phyloP scores from a whole-genome alignment of 371 early-diverging fungal genomes.

The Paraphysoderma sedebokerense region DNA sequence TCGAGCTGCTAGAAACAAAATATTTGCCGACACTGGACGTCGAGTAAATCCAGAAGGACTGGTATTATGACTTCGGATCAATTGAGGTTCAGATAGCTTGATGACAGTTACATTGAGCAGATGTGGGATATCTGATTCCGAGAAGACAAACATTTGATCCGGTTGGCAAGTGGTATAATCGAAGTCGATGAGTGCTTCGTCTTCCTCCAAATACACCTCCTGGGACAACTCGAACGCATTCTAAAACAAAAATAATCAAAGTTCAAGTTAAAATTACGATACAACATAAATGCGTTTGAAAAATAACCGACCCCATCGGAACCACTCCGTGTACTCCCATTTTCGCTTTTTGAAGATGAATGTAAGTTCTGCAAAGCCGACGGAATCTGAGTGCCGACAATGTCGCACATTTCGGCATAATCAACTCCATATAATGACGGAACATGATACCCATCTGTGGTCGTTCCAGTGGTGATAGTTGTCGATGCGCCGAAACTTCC shows the following conservation, averaged over 20 bases:
- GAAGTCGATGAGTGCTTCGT: conserved; percentile 22
- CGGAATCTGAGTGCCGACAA: neutral
- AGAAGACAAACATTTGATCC: conserved; percentile 85
- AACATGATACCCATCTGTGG: neutral
- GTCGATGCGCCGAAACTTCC: neutral
- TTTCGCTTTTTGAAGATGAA: no score
- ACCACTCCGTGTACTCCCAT: no score
- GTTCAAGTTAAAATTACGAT: no score
- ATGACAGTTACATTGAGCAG: conserved; percentile 48
- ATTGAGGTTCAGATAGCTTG: neutral
- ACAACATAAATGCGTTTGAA: no score
- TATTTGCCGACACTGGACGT: conserved; percentile 58
- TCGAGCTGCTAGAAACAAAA: conserved; percentile 67
- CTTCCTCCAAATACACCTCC: conserved; percentile 6
- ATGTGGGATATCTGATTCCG: conserved; percentile 38
- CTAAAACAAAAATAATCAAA: no score
- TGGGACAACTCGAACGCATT: no score
- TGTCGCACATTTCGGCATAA: neutral
- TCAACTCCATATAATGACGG: conserved; percentile 1
- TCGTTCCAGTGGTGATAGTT: neutral
- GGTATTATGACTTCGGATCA: conserved; percentile 6
- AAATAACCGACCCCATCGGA: no score
- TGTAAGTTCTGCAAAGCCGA: no score
- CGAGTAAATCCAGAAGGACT: conserved; percentile 18
- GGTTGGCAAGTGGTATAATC: conserved; percentile 57